These are phyloP conservation scores for Stemphylium vesicarium DNA, from an alignment of 2,329 filamentous ascomycete species.

Conservation along the genomic window DNA sequence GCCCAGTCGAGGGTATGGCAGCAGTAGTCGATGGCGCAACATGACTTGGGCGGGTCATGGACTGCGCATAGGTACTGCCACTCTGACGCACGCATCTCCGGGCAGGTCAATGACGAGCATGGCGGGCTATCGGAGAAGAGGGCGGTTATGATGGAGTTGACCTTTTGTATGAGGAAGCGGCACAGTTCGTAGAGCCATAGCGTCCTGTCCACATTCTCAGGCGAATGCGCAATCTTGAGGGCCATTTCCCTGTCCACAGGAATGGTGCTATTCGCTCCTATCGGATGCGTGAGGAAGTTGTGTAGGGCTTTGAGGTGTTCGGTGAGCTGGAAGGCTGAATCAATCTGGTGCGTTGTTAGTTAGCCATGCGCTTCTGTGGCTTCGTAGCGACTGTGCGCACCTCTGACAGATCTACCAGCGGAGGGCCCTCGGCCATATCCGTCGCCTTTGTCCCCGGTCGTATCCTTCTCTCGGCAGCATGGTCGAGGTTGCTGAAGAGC, in stretches of 20 bases:
- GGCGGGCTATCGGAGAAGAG: slow-evolving; percentile 91
- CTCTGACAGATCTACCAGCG: slow-evolving; percentile 82
- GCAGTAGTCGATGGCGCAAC: slow-evolving; percentile 98
- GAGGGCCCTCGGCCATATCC: slow-evolving; percentile 92
- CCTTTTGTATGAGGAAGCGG: slow-evolving; percentile 92
- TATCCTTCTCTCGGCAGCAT: slow-evolving; percentile 81
- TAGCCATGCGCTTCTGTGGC: slow-evolving; percentile 19
- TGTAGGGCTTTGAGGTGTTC: slow-evolving; percentile 95
- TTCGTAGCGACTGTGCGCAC: slow-evolving; percentile 57
- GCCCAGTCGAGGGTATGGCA: slow-evolving; percentile 99
- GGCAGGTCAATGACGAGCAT: slow-evolving; percentile 87
- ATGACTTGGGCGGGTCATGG: slow-evolving; percentile 94
- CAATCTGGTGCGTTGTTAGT: slow-evolving; percentile 67
- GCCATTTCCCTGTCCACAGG: slow-evolving; percentile 81
- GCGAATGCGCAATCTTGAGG: slow-evolving; percentile 76
- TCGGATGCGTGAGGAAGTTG: slow-evolving; percentile 75
- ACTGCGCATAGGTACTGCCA: slow-evolving; percentile 99
- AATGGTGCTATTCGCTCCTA: slow-evolving; percentile 61
- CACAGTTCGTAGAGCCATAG: slow-evolving; percentile 98
- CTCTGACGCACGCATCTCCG: slow-evolving; percentile 97
- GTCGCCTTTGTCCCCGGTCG: slow-evolving; percentile 89
- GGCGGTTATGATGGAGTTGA: slow-evolving; percentile 88
- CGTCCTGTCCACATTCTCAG: slow-evolving; percentile 80
- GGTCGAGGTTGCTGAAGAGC: slow-evolving; percentile 64
- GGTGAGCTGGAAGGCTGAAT: slow-evolving; percentile 96